Evolutionary conservation across 148 eudicot species (phyloP), one percentile per base, ranked within the genome.

Genomic region (Oxyria digyna): DNA sequence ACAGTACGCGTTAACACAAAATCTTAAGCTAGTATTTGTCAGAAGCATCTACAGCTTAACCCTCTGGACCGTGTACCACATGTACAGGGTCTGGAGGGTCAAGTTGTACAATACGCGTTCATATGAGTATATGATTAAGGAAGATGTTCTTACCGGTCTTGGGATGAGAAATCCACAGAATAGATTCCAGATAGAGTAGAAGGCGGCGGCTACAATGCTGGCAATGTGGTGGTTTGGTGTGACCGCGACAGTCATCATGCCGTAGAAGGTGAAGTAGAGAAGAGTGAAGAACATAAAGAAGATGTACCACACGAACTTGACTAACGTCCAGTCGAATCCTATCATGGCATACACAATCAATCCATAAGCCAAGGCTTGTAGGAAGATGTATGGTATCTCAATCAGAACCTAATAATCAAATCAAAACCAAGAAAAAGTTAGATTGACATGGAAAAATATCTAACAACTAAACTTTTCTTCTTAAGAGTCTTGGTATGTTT

Each of bases 181-280:
- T 62, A 82, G 75, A 27, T 82, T 79, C 77, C 80, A 82, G 3
- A 82, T 10, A 6, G 54, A 69, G 33, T 80, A 82, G 72, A 82
- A 69, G 42, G 71, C 65, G 14, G 73, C 10, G 12, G 83, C 71
- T 8, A 77, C 10, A 24, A 82, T 77, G 49, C 73, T 27, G 26
- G 81, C 81, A 2, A 82, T 69, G 24, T 68, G 41, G 31, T 48
- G 74, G 54, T 80, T 77, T 6, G 83, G 85, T 46, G 83, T 79
- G 9, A 77, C 62, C 8, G 85, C 81, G 24, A 77, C 79, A 31
- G 79, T 38, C 85, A 82, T 77, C 85, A 82, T 82, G 20, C 85
- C 83, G 29, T 72, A 80, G 54, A 67, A 73, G 14, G 83, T 80
- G 79, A 70, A 77, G 77, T 77, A 82, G 21, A 80, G 4, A 7